These are phyloP conservation scores for Saccharomyces hybrid DNA, from an alignment of 1,139 yeast species.

Conservation along the genomic window DNA sequence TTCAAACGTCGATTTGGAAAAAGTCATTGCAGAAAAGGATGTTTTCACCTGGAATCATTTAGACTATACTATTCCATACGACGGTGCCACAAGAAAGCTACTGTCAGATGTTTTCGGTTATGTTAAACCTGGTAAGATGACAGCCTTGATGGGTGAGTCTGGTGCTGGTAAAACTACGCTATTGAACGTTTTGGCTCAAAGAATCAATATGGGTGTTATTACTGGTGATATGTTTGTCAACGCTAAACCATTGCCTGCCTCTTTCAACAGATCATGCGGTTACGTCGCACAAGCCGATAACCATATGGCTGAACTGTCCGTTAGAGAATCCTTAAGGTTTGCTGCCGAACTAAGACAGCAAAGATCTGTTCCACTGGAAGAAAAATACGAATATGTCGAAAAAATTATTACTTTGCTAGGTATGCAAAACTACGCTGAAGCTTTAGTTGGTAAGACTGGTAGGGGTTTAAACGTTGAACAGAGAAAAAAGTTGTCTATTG, in stretches of 20 bases:
- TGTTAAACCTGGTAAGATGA: slow-evolving; percentile 60
- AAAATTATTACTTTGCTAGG: slow-evolving; percentile 49
- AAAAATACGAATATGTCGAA: slow-evolving; percentile 53
- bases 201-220: slow-evolving; percentile 51
- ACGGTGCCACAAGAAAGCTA: slow-evolving; percentile 42
- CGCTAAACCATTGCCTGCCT: slow-evolving; percentile 44
- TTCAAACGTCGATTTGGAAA: slow-evolving; percentile 35
- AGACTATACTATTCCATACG: slow-evolving; percentile 45
- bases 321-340: slow-evolving; percentile 53
- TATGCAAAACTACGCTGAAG: slow-evolving; percentile 57
- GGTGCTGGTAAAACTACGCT: slow-evolving; percentile 67
- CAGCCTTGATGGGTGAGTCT: slow-evolving; percentile 62
- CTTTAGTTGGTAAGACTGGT: slow-evolving; percentile 50
- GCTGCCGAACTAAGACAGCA: slow-evolving; percentile 57
- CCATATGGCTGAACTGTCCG: slow-evolving; percentile 51
- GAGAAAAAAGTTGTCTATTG: slow-evolving; percentile 59
- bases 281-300: slow-evolving; percentile 62
- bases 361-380: slow-evolving; percentile 39
- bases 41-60: slow-evolving; percentile 50
- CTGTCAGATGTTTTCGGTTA: slow-evolving; percentile 55
- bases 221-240: slow-evolving; percentile 61
- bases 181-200: slow-evolving; percentile 51
- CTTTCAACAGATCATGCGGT: slow-evolving; percentile 56
- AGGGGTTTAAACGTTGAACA: slow-evolving; percentile 61
- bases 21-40: slow-evolving; percentile 36